Evolutionary conservation across 73 alveolate species (phyloP), one percentile per base, ranked within the genome.

Genomic region (Paramecium biaurelia): DNA sequence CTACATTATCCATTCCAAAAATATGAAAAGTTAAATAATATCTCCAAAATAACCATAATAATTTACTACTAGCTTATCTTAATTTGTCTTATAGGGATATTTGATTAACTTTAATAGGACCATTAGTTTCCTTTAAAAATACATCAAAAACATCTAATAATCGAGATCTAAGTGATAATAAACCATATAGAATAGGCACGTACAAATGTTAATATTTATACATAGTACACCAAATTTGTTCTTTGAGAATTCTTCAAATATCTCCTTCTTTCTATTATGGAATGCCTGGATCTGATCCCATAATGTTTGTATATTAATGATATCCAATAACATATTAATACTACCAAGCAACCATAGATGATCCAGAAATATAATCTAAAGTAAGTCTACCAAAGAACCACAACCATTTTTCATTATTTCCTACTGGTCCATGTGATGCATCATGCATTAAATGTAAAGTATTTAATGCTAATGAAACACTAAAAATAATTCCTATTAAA

Each of bases 371-470:
- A 47, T 79, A 79, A 47, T 79, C 90, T 24, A 79, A 47, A 5
- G 90, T 79, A 26, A 79, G 47, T 79, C 90, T 79, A 38, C 90
- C 90, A 79, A 79, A 79, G 15, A 32, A 32, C 90, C 90, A 79
- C 90, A 76, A 79, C 90, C 90, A 79, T 43, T 43, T 79, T 45
- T 79, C 90, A 79, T 26, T 41, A 42, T 79, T 79, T 0, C 90
- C 90, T 5, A 79, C 90, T 23, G 90, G 76, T 42, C 90, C 90
- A 79, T 79, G 90, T 15, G 90, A 79, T 9, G 90, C 90, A 79
- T 79, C 90, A 79, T 79, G 90, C 90, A 79, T 79, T 21, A 79
- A n/a, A 45, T 79, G 90, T 23, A 79, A 34, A 11, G 90, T 79
- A 79, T 79, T 79, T 79, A 79, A 79, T 0, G 76, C 90, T 24